phyloP scores from a whole-genome alignment of 805 yeast species.

The Saturnispora zaruensis region DNA sequence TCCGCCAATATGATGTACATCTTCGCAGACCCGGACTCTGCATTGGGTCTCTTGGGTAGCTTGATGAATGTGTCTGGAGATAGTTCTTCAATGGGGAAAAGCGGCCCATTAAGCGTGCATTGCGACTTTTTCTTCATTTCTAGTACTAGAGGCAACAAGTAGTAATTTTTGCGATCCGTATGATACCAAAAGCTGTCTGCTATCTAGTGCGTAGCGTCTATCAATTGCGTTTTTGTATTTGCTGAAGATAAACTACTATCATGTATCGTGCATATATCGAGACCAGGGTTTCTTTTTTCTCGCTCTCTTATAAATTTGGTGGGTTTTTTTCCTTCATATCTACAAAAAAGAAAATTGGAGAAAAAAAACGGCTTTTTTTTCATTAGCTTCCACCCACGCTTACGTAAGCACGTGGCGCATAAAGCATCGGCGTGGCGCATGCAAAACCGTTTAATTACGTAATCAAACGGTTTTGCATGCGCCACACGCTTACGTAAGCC shows the following conservation, averaged over 20 bases:
- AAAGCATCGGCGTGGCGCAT: too few species aligned
- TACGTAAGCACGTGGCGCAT: too few species aligned
- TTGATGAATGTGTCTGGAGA: slow-evolving; percentile 35
- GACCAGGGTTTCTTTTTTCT: too few species aligned
- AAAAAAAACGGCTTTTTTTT: too few species aligned
- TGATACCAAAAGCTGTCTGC: neutral
- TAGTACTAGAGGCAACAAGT: neutral
- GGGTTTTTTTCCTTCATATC: too few species aligned
- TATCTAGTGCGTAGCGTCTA: neutral
- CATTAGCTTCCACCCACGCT: too few species aligned
- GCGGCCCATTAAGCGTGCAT: slow-evolving; percentile 27
- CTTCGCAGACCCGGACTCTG: slow-evolving; percentile 57
- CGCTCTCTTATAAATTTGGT: too few species aligned
- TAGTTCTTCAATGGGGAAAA: slow-evolving; percentile 38
- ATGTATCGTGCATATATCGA: too few species aligned
- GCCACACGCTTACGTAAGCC: neutral
- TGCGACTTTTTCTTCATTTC: neutral
- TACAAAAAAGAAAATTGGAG: too few species aligned
- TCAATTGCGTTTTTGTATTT: neutral
- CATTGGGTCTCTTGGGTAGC: slow-evolving; percentile 48
- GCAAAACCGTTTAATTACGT: too few species aligned
- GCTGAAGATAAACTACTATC: too few species aligned
- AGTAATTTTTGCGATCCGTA: neutral
- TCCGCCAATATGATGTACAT: slow-evolving; percentile 74
- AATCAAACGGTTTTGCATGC: neutral